Base-by-base conservation (phyloP, 169 alveolate genomes). In the Cryptosporidium meleagridis region DNA sequence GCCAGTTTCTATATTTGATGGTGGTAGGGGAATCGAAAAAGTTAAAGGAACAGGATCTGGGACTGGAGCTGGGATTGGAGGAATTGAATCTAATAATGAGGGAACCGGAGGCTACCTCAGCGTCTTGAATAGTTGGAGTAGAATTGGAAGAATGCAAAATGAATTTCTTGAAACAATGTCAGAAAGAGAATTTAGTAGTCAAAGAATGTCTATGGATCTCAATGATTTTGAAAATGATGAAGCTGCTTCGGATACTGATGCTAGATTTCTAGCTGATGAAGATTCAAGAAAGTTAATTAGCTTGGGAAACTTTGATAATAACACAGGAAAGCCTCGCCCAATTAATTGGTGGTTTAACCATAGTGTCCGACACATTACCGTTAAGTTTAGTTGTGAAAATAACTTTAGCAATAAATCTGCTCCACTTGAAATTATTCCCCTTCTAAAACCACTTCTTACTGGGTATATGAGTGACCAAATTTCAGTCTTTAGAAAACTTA, bases 311-410 rank as follows among this genome's bases (percentile, higher is more conserved):
- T 31, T 73, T n/a, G 67, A 44, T 29, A 51, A 37, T 21, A 26
- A 23, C 26, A n/a, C 59, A 1, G 89, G 75, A 29, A 37, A 16
- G 12, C 68, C 31, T 8, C 35, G 51, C 3, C 39, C 9, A 33
- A 80, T 80, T 48, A 80, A 14, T 23, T 80, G 89, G 89, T 80
- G 89, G 89, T 80, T 65, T 80, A 80, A 80, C 44, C 89, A 80
- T 23, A 80, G 89, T 45, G 70, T 80, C 26, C 41, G 65, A 3
- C 75, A 59, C 48, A 45, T 80, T 16, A 41, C 68, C 21, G 75
- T 80, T 23, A 35, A 80, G 41, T 31, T 80, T 9, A 45, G 45
- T 41, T 80, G 51, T 44, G 84, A 70, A 7, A 12, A 7, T 8
- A 26, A 65, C 39, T 33, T 65, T 3, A 41, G 16, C 4, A 44